phyloP scores from a whole-genome alignment of 192 early-diverging fungal species.

The Funneliformis geosporum region DNA sequence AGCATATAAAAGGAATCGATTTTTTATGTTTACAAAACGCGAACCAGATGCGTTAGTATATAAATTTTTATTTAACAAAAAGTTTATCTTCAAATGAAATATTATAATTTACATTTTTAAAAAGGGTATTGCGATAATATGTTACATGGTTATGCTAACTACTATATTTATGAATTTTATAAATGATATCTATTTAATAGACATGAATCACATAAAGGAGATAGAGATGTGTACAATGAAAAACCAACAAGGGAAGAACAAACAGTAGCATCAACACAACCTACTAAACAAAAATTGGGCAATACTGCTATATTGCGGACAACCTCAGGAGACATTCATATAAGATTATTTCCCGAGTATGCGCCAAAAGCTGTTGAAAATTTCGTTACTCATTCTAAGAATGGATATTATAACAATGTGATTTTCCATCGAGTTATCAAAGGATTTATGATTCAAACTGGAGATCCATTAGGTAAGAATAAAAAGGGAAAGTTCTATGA shows the following conservation, averaged over 20 bases:
- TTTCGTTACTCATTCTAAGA: constrained; percentile 83
- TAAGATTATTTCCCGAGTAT: constrained; percentile 86
- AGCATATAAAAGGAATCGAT: constrained; percentile 88
- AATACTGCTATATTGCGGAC: constrained; percentile 83
- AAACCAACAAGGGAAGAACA: constrained; percentile 96
- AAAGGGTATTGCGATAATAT: no score
- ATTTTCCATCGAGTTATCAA: constrained; percentile 98
- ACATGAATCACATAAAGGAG: constrained; percentile 51
- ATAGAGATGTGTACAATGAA: constrained; percentile 97
- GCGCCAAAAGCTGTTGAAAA: constrained; percentile 95
- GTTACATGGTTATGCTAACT: not conserved
- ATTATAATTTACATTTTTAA: not conserved
- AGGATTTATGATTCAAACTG: constrained; percentile 96
- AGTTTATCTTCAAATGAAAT: not conserved
- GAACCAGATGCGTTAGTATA: constrained; percentile 75
- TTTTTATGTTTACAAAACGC: constrained; percentile 88
- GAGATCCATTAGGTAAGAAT: constrained; percentile 70
- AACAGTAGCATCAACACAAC: constrained; percentile 73
- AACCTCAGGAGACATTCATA: constrained; percentile 87
- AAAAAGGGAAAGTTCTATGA: not conserved
- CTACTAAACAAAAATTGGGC: constrained; percentile 64
- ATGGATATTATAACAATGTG: constrained; percentile 89
- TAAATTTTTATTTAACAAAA: not conserved
- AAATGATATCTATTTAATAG: constrained; percentile 29
- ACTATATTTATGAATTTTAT: not conserved